Base-by-base conservation (phyloP, 352 stramenopile species). In the Globisporangium splendens region DNA sequence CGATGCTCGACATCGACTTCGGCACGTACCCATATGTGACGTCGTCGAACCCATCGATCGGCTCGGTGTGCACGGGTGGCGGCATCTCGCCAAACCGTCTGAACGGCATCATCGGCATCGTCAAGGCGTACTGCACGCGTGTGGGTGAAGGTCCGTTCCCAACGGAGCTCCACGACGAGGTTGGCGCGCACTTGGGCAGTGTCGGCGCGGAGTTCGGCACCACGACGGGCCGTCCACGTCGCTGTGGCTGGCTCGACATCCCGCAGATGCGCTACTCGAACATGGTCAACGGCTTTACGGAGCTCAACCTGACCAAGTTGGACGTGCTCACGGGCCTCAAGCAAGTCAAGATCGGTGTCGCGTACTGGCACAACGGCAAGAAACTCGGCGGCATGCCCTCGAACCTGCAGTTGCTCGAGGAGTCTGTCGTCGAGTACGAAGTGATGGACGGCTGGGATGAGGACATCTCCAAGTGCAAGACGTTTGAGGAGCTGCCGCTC, bases 1-100 rank as follows among this genome's bases (percentile, higher is more conserved):
- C 96, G 21, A 99, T 99, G 96, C 83, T 99, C 44, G 97, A 99
- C 79, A 98, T 99, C 79, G 97, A 99, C 79, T 99, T 99, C 69
- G 97, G 97, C 54, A 99, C 97, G 50, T 99, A 99, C 82, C 98
- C 97, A 42, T 99, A 98, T 77, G 98, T 99, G 46, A 99, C 98
- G 35, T 99, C 96, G 46, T 98, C 91, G 58, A 99, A 98, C 73
- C 97, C 97, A 46, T 98, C 92, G 46, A 96, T 99, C 61, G 97
- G 97, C 56, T 97, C 87, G 69, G 95, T 99, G 38, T 96, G 97
- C 75, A 99, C 97, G 17, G 96, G 96, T 31, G 83, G 98, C 14
- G 96, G 96, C 53, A 97, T 99, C 41, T 96, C 90, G 44, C 96
- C 96, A 20, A 96, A 93, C 68, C 81, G 83, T 33, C 62, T 93